A percentile compares a stretch with the other conserved stretches of the same genome.
phyloP scores from a whole-genome alignment of 768 basidiomycete genomes.

The Phanerochaete sordida region DNA sequence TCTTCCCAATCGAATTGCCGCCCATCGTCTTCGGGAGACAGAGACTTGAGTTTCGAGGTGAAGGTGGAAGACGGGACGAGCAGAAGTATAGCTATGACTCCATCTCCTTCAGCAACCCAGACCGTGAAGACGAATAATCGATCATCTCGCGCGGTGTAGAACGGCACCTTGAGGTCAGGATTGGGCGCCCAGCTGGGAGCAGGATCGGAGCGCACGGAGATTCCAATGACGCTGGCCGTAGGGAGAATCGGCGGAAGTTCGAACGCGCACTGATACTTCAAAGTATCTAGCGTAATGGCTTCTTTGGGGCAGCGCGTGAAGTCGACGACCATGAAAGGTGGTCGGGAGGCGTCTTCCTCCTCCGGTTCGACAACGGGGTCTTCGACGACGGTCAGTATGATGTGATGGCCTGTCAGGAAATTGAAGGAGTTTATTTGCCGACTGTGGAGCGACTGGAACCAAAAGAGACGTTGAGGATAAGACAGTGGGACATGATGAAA shows the following conservation, averaged over 20 bases:
- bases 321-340: constrained; percentile 37
- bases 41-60: constrained; percentile 22
- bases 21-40: constrained; percentile 14
- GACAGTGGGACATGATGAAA: background rate
- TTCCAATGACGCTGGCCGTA: constrained; percentile 25
- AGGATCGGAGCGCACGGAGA: constrained; percentile 53
- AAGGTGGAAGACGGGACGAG: constrained; percentile 41
- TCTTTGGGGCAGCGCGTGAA: constrained; percentile 31
- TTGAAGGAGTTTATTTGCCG: constrained; percentile 19
- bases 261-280: constrained; percentile 36
- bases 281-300: constrained; percentile 25
- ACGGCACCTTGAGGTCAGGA: constrained; percentile 37
- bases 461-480: background rate
- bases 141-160: constrained; percentile 37
- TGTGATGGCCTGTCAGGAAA: constrained; percentile 22
- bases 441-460: constrained; percentile 13
- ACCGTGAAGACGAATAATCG: constrained; percentile 47
- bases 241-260: constrained; percentile 35
- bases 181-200: constrained; percentile 42
- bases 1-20: constrained; percentile 40
- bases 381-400: constrained; percentile 19
- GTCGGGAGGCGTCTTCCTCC: constrained; percentile 13
- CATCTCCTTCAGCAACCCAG: constrained; percentile 29
- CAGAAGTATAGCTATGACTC: constrained; percentile 32
- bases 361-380: constrained; percentile 19